Evolutionary conservation across 1,284 basidiomycete species (phyloP).

Genomic region (Volvariella volvacea): DNA sequence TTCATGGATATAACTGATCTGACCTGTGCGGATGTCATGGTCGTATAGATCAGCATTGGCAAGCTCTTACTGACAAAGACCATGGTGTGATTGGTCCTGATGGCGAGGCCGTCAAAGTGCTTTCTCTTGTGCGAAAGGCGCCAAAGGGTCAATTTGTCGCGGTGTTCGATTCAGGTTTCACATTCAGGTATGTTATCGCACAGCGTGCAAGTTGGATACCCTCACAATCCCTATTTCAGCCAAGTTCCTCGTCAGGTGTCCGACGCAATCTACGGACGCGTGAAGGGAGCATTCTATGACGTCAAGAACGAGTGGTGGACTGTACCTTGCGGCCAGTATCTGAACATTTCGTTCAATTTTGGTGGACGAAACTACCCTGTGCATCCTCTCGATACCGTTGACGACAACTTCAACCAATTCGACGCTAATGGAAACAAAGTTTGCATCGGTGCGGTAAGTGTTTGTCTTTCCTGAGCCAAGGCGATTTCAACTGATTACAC

Average conservation of each 20-base stretch:
- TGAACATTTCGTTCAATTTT: conserved; percentile 67
- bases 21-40: conserved; percentile 9
- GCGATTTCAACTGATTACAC: conserved; percentile 5
- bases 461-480: neutral
- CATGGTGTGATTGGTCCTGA: conserved; percentile 64
- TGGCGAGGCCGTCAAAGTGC: conserved; percentile 49
- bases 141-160: conserved; percentile 60
- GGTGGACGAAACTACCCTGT: conserved; percentile 62
- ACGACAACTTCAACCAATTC: conserved; percentile 52
- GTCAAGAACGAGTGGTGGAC: conserved; percentile 54
- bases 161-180: conserved; percentile 71
- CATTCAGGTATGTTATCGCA: conserved; percentile 25
- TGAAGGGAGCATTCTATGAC: conserved; percentile 68
- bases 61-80: conserved; percentile 56
- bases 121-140: conserved; percentile 63
- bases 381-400: conserved; percentile 67
- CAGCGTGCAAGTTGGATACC: neutral
- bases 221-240: conserved; percentile 21
- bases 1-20: neutral
- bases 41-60: conserved; percentile 67
- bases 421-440: conserved; percentile 52
- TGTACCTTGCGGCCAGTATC: conserved; percentile 63
- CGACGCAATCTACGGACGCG: conserved; percentile 75
- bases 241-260: conserved; percentile 70
- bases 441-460: conserved; percentile 63